A percentile compares a stretch with the other conserved stretches of the same genome.
These are phyloP conservation scores for Breynia disticha DNA, from an alignment of 441 rosid species.

Conservation along the genomic window DNA sequence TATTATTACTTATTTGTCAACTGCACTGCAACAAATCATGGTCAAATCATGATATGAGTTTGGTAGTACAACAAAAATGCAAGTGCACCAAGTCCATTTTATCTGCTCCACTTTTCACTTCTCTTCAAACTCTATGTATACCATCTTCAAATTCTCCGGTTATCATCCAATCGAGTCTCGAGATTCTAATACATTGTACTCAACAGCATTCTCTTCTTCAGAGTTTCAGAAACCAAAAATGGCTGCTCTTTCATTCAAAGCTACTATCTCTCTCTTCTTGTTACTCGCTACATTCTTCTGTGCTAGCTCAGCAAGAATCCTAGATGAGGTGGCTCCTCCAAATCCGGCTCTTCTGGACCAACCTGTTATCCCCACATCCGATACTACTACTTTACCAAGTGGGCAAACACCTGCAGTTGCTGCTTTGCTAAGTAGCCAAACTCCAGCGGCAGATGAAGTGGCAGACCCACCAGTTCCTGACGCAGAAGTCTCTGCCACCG, in stretches of 20 bases:
- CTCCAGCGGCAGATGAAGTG: constrained; percentile 9
- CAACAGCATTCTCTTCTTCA: too few relatives aligned
- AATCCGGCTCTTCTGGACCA: too few relatives aligned
- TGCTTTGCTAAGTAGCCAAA: constrained; percentile 21
- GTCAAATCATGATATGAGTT: not conserved
- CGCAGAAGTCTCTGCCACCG: too few relatives aligned
- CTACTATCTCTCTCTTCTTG: constrained; percentile 11
- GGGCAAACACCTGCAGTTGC: constrained; percentile 16
- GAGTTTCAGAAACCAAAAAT: constrained; percentile 2
- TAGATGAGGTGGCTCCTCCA: constrained; percentile 16
- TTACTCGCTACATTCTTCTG: constrained; percentile 6
- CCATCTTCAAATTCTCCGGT: not conserved
- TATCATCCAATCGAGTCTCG: too few relatives aligned
- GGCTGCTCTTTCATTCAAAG: constrained; percentile 4
- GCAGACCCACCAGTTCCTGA: constrained; percentile 23
- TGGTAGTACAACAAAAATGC: constrained; percentile 25
- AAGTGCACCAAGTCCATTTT: constrained; percentile 21
- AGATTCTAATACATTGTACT: too few relatives aligned
- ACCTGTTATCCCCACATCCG: not conserved
- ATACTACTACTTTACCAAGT: constrained; percentile 17
- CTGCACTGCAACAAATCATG: constrained; percentile 7
- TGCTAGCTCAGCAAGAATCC: constrained; percentile 21
- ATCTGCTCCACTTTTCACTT: constrained; percentile 20
- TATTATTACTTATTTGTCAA: not conserved
- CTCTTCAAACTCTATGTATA: constrained; percentile 8